Conservation (phyloP, 106 monocot species). For the Dendrobium chrysotoxum region DNA sequence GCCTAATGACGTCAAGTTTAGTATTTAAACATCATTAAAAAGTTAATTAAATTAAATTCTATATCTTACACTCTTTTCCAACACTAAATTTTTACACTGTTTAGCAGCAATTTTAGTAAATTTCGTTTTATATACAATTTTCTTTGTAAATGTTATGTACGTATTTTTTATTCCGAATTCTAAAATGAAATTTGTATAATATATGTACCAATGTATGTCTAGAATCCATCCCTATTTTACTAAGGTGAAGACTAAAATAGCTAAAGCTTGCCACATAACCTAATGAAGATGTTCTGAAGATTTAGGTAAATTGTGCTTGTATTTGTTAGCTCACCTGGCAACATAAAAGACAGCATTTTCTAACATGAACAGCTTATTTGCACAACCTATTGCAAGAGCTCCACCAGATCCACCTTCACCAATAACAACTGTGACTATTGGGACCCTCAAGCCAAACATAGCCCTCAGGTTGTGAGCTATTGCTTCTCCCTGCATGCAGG, state of each 20-base stretch:
- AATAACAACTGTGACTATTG: conserved; percentile 79
- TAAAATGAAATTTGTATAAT: too few species aligned
- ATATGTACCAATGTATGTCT: not conserved
- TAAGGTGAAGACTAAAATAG: not conserved
- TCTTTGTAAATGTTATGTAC: too few species aligned
- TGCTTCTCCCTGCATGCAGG: conserved; percentile 67
- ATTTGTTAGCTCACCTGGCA: conserved; percentile 48
- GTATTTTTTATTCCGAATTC: too few species aligned
- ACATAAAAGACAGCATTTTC: conserved; percentile 93
- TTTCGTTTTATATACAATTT: too few species aligned
- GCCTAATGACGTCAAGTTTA: too few species aligned
- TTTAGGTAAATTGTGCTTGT: not conserved
- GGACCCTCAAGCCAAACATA: conserved; percentile 89
- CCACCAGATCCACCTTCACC: conserved; percentile 99
- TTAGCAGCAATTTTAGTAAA: too few species aligned
- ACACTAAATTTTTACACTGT: too few species aligned
- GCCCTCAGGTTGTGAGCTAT: conserved; percentile 76
- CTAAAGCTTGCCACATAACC: not conserved
- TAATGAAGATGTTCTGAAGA: not conserved
- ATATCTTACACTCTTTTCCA: too few species aligned
- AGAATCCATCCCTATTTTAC: not conserved
- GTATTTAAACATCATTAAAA: too few species aligned
- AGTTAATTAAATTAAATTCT: too few species aligned
- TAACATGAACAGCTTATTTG: conserved; percentile 87
- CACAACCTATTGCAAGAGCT: conserved; percentile 91